Conservation (phyloP, 139 green algal genomes). For the Coelastrella sp. region DNA sequence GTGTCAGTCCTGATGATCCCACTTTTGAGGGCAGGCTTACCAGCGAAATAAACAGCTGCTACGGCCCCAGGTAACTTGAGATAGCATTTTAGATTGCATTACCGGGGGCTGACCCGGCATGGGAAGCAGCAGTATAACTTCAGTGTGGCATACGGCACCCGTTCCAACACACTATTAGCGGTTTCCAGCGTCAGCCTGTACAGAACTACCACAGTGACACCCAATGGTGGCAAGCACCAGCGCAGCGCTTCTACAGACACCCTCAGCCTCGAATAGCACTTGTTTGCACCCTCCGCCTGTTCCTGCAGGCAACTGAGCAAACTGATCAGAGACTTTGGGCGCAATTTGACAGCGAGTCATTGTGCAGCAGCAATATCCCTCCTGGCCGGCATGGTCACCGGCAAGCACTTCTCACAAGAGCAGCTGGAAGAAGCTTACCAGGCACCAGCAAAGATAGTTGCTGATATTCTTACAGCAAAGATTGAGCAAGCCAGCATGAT, state of each 20-base stretch:
- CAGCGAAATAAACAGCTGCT: constrained; percentile 34
- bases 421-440: constrained; percentile 18
- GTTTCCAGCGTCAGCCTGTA: too few species aligned
- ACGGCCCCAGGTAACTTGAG: neutral
- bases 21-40: constrained; percentile 10
- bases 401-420: constrained; percentile 14
- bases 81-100: too few species aligned
- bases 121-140: too few species aligned
- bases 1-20: constrained; percentile 8
- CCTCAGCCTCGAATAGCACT: neutral
- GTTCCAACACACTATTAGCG: too few species aligned
- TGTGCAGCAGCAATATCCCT: constrained; percentile 14
- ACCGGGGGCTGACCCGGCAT: too few species aligned
- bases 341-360: neutral
- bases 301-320: constrained; percentile 16
- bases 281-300: neutral
- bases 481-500: neutral
- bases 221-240: neutral
- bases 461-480: neutral
- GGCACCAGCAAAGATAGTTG: neutral
- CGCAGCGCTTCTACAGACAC: neutral
- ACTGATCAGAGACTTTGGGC: constrained; percentile 1
- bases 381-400: constrained; percentile 27
- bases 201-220: too few species aligned
- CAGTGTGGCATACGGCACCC: too few species aligned